Evolutionary conservation across 352 stramenopile genomes (phyloP), one percentile per base, ranked within the genome.

Genomic region (Thalassiosira mediterranea): DNA sequence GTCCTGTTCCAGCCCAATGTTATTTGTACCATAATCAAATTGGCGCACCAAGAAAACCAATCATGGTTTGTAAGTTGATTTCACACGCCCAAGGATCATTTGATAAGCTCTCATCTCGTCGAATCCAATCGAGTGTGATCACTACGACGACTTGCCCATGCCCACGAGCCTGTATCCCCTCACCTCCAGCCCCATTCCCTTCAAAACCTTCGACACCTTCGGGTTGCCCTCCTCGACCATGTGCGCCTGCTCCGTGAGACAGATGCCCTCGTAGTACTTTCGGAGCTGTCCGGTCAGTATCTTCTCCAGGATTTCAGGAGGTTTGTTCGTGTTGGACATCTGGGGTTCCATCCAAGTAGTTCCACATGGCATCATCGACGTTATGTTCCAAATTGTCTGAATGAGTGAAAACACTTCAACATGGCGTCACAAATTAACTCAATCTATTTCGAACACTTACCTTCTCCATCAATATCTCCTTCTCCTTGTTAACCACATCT

Each of bases 251-350:
- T 97, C 92, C 40, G 95, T 84, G 65, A 98, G 84, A 79, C 95
- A 97, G 76, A 96, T 88, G 81, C 96, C 90, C 66, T 93, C 90
- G 58, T 97, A 97, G 76, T 97, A 98, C 82, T 98, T 98, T 80
- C 83, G 88, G 59, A 98, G 76, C 46, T 95, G 90, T 17, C 95
- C 95, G 60, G 96, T 88, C 10, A 96, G 93, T 88, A 98, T 98
- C 89, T 98, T 98, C 57, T 95, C 94, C 38, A 97, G 66, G 46
- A 98, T 96, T 65, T 97, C 92, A 10, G 88, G 88, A 4, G 95
- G 91, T 87, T 98, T 98, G 60, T 80, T 79, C 1, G 66, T 79
- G 32, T 78, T 68, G 15, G 23, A 63, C 42, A 89, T 71, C 68
- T n/a, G n/a, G n/a, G n/a, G n/a, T n/a, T n/a, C n/a, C n/a, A n/a